These are phyloP conservation scores for Phyllostachys edulis DNA, from an alignment of 176 grass and related monocot species.

Conservation along the genomic window DNA sequence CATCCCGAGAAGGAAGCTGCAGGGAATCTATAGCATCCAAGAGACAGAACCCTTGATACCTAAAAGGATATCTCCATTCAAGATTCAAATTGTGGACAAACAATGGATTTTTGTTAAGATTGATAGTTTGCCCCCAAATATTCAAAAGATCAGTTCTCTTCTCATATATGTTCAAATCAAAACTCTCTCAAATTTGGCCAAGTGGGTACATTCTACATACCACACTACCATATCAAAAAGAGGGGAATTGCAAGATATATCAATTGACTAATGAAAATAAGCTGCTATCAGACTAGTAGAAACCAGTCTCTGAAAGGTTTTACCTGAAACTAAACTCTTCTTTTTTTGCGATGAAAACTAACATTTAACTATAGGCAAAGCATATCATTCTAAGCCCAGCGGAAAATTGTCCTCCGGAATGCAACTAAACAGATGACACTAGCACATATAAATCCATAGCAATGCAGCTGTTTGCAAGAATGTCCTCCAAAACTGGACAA, in stretches of 20 bases:
- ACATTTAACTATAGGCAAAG: not conserved
- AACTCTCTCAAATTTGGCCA: not conserved
- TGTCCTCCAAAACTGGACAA: not conserved
- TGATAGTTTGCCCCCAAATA: not conserved
- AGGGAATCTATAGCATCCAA: conserved; percentile 90
- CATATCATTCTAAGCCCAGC: no score
- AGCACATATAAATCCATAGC: not conserved
- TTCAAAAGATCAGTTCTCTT: not conserved
- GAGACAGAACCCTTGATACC: conserved; percentile 75
- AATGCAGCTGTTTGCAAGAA: not conserved
- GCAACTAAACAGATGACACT: not conserved
- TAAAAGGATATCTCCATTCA: conserved; percentile 38
- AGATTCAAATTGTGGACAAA: conserved; percentile 12
- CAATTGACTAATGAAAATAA: not conserved
- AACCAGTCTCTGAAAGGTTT: not conserved
- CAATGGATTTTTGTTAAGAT: not conserved
- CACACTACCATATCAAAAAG: no score
- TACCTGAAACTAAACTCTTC: not conserved
- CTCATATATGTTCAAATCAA: not conserved
- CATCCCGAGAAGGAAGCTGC: conserved; percentile 76
- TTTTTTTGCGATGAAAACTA: not conserved
- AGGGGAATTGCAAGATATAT: not conserved
- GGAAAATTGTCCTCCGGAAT: not conserved
- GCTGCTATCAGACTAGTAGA: not conserved
- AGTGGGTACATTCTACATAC: no score